A percentile compares a stretch with the other conserved stretches of the same genome.
These are phyloP conservation scores for Aphanomyces cochlioides DNA, from an alignment of 352 stramenopile genomes.

Conservation along the genomic window DNA sequence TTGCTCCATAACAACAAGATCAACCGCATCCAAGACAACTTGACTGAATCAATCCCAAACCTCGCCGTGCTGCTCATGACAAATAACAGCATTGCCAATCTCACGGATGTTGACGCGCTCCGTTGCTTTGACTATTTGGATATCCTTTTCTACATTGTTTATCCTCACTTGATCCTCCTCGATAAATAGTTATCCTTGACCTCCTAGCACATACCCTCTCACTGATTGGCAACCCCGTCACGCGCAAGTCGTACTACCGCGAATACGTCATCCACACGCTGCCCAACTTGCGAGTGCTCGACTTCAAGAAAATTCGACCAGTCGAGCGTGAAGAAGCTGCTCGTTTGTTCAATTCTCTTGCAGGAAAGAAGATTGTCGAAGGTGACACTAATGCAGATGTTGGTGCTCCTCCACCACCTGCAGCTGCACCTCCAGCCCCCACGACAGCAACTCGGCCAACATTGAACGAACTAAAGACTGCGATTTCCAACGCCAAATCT, in stretches of 20 bases:
- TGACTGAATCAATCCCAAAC: constrained; percentile 74
- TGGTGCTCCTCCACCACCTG: background rate
- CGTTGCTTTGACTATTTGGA: constrained; percentile 76
- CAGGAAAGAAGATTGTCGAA: constrained; percentile 59
- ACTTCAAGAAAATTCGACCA: constrained; percentile 81
- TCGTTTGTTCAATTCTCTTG: constrained; percentile 70
- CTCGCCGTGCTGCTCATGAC: constrained; percentile 89
- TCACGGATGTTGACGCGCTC: constrained; percentile 84
- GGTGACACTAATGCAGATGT: constrained; percentile 17
- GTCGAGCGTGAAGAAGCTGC: constrained; percentile 69
- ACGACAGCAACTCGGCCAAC: background rate
- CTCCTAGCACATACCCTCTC: constrained; percentile 49
- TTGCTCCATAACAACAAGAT: constrained; percentile 93
- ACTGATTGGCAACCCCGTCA: constrained; percentile 86
- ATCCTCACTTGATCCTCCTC: background rate
- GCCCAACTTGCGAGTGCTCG: constrained; percentile 79
- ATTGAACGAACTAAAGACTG: constrained; percentile 16
- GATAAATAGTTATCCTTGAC: constrained; percentile 19
- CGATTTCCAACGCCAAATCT: constrained; percentile 35
- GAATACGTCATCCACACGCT: constrained; percentile 90
- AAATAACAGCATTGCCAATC: constrained; percentile 78
- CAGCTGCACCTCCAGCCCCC: background rate
- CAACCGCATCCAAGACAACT: constrained; percentile 69
- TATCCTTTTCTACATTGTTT: constrained; percentile 33
- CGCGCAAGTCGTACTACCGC: constrained; percentile 88